Evolutionary conservation across 495 filamentous ascomycete genomes (phyloP).

Genomic region (Xylaria cubensis): DNA sequence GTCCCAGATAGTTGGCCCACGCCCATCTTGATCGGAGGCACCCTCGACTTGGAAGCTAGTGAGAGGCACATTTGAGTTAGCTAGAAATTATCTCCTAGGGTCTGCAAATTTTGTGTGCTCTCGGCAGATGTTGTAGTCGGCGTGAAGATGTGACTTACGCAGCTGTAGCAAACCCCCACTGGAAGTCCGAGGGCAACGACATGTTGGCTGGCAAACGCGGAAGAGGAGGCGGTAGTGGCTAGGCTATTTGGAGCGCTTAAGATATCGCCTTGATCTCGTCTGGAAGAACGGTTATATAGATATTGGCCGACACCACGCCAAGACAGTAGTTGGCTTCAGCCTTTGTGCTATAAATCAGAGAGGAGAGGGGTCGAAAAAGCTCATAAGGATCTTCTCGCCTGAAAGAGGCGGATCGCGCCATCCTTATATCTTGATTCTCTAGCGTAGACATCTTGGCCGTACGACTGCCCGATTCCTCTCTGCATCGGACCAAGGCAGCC

Average conservation of each 20-base stretch:
- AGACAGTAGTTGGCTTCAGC: constrained; percentile 29
- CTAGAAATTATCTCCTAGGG: constrained; percentile 8
- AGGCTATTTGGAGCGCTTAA: constrained; percentile 30
- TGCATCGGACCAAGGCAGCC: constrained; percentile 57
- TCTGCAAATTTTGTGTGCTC: background rate
- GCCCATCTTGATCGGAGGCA: constrained; percentile 68
- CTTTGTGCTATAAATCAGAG: constrained; percentile 16
- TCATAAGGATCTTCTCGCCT: constrained; percentile 22
- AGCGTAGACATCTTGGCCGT: constrained; percentile 27
- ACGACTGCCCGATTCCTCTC: constrained; percentile 49
- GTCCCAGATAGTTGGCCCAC: constrained; percentile 79
- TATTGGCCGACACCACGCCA: constrained; percentile 29
- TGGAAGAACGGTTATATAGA: constrained; percentile 42
- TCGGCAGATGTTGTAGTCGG: background rate
- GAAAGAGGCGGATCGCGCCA: constrained; percentile 7
- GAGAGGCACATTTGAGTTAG: constrained; percentile 32
- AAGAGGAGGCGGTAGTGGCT: constrained; percentile 24
- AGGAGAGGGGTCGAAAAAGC: background rate
- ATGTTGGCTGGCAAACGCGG: constrained; percentile 38
- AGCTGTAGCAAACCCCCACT: constrained; percentile 85
- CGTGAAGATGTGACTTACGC: constrained; percentile 54
- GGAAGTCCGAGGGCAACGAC: constrained; percentile 73
- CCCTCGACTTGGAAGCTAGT: constrained; percentile 80
- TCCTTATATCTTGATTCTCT: constrained; percentile 15
- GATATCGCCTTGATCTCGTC: constrained; percentile 33